A percentile compares a stretch with the other conserved stretches of the same genome.
These are phyloP conservation scores for Aspergillus puulaauensis DNA, from an alignment of 2,329 filamentous ascomycete genomes.

Conservation along the genomic window DNA sequence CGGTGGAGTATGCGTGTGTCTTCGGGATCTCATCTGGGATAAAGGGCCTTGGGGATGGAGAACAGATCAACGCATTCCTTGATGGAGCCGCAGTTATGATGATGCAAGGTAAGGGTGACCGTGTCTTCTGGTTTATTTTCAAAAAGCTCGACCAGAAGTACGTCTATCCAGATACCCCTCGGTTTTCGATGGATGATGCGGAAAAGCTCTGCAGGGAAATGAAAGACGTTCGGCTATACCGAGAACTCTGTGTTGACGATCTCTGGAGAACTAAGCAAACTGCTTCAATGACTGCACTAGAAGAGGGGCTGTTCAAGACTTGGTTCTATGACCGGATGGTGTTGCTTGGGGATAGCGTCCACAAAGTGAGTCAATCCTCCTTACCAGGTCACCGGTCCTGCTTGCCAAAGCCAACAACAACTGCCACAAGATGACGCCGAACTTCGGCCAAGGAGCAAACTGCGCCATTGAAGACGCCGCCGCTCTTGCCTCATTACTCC, in stretches of 20 bases:
- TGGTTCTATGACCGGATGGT: slow-evolving; percentile 26
- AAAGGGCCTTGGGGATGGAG: slow-evolving; percentile 13
- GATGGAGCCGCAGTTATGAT: slow-evolving; percentile 19
- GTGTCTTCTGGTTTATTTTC: slow-evolving; percentile 29
- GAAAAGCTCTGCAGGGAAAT: slow-evolving; percentile 9
- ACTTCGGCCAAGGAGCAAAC: slow-evolving; percentile 43
- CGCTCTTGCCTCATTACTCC: slow-evolving; percentile 21
- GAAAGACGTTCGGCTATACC: slow-evolving; percentile 15
- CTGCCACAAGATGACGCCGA: slow-evolving; percentile 31
- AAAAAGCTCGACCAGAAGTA: slow-evolving; percentile 24
- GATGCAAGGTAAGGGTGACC: slow-evolving; percentile 21
- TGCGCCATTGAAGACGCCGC: slow-evolving; percentile 43
- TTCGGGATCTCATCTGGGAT: slow-evolving; percentile 28
- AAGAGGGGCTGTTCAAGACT: slow-evolving; percentile 25
- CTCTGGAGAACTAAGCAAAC: slow-evolving; percentile 22
- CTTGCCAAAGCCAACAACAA: background rate
- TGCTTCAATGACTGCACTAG: slow-evolving; percentile 22
- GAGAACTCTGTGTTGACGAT: slow-evolving; percentile 20
- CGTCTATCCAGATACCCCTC: slow-evolving; percentile 21
- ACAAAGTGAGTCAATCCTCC: slow-evolving; percentile 21
- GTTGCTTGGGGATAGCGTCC: slow-evolving; percentile 27
- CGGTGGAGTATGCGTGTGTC: slow-evolving; percentile 29
- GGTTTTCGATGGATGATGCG: slow-evolving; percentile 23
- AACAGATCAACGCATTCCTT: slow-evolving; percentile 19
- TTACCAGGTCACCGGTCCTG: background rate